A percentile compares a stretch with the other conserved stretches of the same genome.
phyloP scores from a whole-genome alignment of 192 early-diverging fungal species.

The Backusella australiensis region DNA sequence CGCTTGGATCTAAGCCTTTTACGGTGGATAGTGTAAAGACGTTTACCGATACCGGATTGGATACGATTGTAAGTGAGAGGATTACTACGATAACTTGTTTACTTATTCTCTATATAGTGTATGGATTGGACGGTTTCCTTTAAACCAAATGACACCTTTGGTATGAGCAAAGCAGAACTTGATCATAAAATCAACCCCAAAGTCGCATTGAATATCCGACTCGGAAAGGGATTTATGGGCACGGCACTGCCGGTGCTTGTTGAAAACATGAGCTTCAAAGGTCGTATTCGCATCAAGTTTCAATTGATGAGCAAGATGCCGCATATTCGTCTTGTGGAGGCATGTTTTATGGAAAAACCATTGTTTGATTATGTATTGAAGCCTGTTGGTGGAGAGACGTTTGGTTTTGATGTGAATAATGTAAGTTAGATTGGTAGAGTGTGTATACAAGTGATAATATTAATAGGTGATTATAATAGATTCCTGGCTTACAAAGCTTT shows the following conservation, averaged over 20 bases:
- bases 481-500: slow-evolving; percentile 68
- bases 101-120: slow-evolving; percentile 17
- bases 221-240: slow-evolving; percentile 75
- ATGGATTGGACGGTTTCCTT: slow-evolving; percentile 83
- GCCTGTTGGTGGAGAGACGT: slow-evolving; percentile 68
- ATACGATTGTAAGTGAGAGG: slow-evolving; percentile 43
- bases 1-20: slow-evolving; percentile 62
- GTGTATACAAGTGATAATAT: not conserved
- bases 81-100: not conserved
- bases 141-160: slow-evolving; percentile 63
- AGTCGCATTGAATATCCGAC: slow-evolving; percentile 70
- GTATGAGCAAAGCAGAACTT: slow-evolving; percentile 49
- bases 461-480: slow-evolving; percentile 13
- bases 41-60: slow-evolving; percentile 49
- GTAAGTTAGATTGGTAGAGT: slow-evolving; percentile 9
- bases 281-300: slow-evolving; percentile 65
- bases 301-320: slow-evolving; percentile 77
- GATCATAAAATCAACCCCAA: slow-evolving; percentile 61
- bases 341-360: slow-evolving; percentile 72
- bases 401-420: slow-evolving; percentile 75
- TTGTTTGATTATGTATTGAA: slow-evolving; percentile 75
- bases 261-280: slow-evolving; percentile 70
- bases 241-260: slow-evolving; percentile 75
- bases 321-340: slow-evolving; percentile 65
- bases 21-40: slow-evolving; percentile 57